Percentiles rank a stretch among this genome's conserved stretches.
Conservation (phyloP, 2,329 filamentous ascomycete species). For the Colletotrichum higginsianum region DNA sequence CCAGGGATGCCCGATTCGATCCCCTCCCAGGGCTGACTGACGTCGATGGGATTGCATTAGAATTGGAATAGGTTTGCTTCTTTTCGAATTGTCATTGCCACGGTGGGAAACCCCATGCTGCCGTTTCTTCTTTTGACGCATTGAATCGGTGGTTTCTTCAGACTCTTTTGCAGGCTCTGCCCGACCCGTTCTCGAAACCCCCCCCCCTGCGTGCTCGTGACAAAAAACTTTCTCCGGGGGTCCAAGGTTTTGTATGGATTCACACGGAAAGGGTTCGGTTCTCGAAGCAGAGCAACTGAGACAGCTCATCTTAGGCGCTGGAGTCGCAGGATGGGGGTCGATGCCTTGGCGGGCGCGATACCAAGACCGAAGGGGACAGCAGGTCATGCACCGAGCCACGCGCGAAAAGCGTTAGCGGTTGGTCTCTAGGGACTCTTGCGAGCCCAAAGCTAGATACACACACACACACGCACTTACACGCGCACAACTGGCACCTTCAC, state of each 20-base stretch:
- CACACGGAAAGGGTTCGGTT: background rate
- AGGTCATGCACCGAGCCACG: background rate
- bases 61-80: background rate
- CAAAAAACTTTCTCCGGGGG: background rate
- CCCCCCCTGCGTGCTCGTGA: background rate
- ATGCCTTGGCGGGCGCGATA: background rate
- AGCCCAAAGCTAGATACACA: background rate
- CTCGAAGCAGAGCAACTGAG: slow-evolving; percentile 3
- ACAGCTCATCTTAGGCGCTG: background rate
- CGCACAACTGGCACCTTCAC: slow-evolving; percentile 10
- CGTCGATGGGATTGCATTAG: background rate
- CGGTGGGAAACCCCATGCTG: background rate
- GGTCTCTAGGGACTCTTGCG: background rate
- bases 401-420: slow-evolving; percentile 9
- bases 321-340: background rate
- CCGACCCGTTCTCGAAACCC: background rate
- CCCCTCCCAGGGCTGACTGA: background rate
- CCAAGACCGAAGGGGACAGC: slow-evolving; percentile 13
- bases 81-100: background rate
- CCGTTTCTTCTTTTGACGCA: too few species aligned
- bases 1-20: background rate
- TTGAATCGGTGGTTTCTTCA: background rate
- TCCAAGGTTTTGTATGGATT: background rate
- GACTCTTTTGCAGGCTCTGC: background rate
- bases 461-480: background rate